Evolutionary conservation across 192 early-diverging fungal species (phyloP), one percentile per base, ranked within the genome.

Genomic region (Entomortierella lignicola): DNA sequence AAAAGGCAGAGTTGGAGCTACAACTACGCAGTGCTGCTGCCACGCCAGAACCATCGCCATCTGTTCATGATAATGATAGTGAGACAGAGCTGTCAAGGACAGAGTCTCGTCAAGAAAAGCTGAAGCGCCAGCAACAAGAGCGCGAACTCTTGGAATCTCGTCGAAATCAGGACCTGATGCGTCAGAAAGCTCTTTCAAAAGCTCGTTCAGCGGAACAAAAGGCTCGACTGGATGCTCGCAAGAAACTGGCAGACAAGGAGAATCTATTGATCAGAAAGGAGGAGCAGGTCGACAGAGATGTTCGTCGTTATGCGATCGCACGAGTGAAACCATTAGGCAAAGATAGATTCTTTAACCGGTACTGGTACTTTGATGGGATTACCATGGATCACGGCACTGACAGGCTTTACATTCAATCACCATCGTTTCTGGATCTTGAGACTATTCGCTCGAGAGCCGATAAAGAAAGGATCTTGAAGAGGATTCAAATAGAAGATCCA

Each of bases 331-430:
- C 94, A 0, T 66, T 99, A 25, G 97, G 96, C 12, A 71, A 69
- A 26, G 97, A 99, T 84, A 89, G 96, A 8, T 97, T 89, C 75
- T 91, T 87, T 65, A 95, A 94, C 77, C 84, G 89, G 43, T 98
- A 99, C 72, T 99, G 92, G 85, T 97, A 91, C 82, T 89, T 98
- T 72, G 97, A 99, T 70, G 86, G 90, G 30, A 84, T 93, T 31
- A 92, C 92, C 41, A 85, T 87, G 25, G 84, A 84, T 7, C 81
- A 85, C 57, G 89, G 85, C 26, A 82, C 91, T 0, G 91, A 89
- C 23, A 82, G 83, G 39, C 68, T 89, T n/a, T 90, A 86, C 69
- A 90, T 89, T 20, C 90, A 87, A 51, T 83, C 80, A 13, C 87
- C 91, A 1, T 72, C 81, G 0, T 58, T 64, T 11, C 60, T 71